phyloP scores from a whole-genome alignment of 176 grass and related monocot species.

The Aegilops bicornis region DNA sequence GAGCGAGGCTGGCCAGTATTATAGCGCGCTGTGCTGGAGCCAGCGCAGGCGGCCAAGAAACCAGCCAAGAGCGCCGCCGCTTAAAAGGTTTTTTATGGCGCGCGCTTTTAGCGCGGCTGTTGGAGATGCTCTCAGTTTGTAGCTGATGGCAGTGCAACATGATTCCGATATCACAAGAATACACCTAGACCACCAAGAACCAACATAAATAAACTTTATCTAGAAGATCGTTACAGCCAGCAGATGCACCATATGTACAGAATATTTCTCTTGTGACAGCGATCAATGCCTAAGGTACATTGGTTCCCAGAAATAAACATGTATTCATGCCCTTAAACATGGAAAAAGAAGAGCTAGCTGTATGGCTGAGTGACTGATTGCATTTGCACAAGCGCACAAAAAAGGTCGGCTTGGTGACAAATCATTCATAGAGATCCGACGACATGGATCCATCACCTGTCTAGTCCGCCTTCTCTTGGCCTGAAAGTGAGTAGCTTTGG shows the following conservation, averaged over 20 bases:
- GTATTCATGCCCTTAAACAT: background rate
- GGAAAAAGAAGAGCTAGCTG: background rate
- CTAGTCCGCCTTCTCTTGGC: slow-evolving; percentile 52
- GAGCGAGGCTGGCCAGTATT: no score
- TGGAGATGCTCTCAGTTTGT: no score
- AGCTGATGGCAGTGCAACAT: no score
- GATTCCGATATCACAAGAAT: background rate
- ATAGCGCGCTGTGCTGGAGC: no score
- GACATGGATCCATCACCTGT: slow-evolving; percentile 26
- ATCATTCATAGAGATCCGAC: background rate
- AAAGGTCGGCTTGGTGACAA: slow-evolving; percentile 56
- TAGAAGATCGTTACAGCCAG: background rate
- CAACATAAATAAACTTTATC: background rate
- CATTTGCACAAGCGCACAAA: slow-evolving; percentile 60
- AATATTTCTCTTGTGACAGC: background rate
- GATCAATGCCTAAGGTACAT: background rate
- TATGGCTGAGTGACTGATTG: background rate
- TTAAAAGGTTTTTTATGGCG: no score
- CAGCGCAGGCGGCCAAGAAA: no score
- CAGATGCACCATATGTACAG: background rate
- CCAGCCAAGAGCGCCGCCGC: no score
- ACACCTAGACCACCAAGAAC: background rate
- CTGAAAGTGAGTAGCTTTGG: slow-evolving; percentile 17
- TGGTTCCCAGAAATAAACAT: background rate
- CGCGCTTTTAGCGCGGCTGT: no score